Conservation (phyloP, 306 rosid genomes). For the Pyrus bretschneideri region DNA sequence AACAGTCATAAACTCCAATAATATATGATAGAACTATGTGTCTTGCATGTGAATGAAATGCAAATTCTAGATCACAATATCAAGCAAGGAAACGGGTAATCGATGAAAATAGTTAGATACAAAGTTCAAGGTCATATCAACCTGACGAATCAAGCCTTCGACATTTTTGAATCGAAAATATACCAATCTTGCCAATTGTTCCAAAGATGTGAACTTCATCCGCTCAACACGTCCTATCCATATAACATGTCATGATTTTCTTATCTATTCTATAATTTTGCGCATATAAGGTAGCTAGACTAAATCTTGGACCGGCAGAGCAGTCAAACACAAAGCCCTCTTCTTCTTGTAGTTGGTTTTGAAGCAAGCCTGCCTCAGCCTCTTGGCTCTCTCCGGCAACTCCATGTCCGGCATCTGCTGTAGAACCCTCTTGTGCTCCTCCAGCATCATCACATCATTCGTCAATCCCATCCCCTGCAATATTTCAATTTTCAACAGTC, state of each 20-base stretch:
- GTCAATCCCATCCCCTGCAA: constrained; percentile 56
- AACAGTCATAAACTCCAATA: not conserved
- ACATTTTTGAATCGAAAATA: not conserved
- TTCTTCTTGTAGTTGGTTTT: constrained; percentile 64
- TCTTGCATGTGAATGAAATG: no score
- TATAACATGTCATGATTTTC: not conserved
- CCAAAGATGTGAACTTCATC: not conserved
- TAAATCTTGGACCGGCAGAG: constrained; percentile 2
- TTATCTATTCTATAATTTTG: not conserved
- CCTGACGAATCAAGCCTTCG: not conserved
- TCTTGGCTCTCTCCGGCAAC: constrained; percentile 45
- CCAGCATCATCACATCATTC: constrained; percentile 46
- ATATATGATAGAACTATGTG: not conserved
- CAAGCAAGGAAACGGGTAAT: not conserved
- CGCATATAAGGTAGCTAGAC: not conserved
- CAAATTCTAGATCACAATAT: not conserved
- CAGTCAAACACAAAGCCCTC: constrained; percentile 7
- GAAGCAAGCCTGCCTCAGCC: constrained; percentile 68
- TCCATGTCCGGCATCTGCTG: constrained; percentile 52
- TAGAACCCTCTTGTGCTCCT: constrained; percentile 40
- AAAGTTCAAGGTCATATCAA: not conserved
- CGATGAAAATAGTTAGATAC: not conserved
- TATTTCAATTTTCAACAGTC: not conserved
- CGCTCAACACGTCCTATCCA: not conserved
- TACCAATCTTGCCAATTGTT: not conserved